These are phyloP conservation scores for Aphanomyces invadans DNA, from an alignment of 352 stramenopile genomes.

Conservation along the genomic window DNA sequence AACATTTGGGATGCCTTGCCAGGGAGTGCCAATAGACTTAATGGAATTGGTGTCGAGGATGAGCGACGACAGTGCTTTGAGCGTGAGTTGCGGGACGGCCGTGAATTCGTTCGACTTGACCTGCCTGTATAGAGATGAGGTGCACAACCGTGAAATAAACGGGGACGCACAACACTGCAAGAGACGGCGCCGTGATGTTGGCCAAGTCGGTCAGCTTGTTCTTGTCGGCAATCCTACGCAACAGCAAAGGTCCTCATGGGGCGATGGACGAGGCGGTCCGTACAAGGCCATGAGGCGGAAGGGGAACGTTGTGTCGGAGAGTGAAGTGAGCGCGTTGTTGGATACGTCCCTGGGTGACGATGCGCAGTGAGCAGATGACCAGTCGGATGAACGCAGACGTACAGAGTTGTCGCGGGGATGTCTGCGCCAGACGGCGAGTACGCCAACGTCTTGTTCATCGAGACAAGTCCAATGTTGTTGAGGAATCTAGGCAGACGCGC, in stretches of 20 bases:
- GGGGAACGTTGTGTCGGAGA: not conserved
- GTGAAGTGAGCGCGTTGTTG: not conserved
- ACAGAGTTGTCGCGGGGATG: not conserved
- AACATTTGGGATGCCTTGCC: not conserved
- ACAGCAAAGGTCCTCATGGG: not conserved
- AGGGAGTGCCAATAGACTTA: not conserved
- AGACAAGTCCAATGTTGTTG: not conserved
- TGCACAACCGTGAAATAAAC: not conserved
- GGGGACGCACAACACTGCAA: not conserved
- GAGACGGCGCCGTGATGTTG: not conserved
- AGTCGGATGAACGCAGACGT: not conserved
- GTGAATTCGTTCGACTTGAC: not conserved
- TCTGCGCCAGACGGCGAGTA: not conserved
- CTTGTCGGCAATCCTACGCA: slow-evolving; percentile 1
- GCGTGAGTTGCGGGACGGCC: not conserved
- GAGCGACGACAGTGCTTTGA: not conserved
- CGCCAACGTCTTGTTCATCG: not conserved
- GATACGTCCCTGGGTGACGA: not conserved
- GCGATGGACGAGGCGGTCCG: not conserved
- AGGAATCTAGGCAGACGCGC: too few species aligned
- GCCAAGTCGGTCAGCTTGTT: not conserved
- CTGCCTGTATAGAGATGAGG: not conserved
- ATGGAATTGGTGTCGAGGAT: not conserved
- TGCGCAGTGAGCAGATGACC: too few species aligned
- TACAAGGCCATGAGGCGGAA: not conserved